Evolutionary conservation across 768 basidiomycete genomes (phyloP).

Genomic region (Leucocoprinus birnbaumii): DNA sequence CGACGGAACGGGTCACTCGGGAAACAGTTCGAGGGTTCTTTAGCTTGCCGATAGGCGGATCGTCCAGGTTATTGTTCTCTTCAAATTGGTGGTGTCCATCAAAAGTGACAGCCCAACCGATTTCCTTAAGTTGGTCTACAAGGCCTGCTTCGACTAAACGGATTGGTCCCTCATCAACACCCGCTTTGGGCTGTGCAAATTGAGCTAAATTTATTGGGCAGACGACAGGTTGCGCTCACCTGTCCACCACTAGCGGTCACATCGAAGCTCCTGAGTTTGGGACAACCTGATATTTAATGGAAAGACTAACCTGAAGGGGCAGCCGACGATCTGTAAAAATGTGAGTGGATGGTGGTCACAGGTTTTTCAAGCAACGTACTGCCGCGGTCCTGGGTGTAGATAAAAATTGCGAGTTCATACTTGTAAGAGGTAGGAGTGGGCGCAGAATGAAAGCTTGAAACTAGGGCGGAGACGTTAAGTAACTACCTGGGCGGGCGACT

Average conservation of each 20-base stretch:
- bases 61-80: constrained; percentile 56
- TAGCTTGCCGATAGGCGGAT: constrained; percentile 84
- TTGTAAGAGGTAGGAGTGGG: constrained; percentile 17
- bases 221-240: constrained; percentile 31
- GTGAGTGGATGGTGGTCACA: constrained; percentile 11
- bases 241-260: constrained; percentile 54
- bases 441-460: constrained; percentile 20
- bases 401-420: constrained; percentile 40
- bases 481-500: neutral
- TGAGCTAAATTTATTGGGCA: constrained; percentile 11
- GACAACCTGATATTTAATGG: constrained; percentile 2
- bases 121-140: constrained; percentile 63
- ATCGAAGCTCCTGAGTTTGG: constrained; percentile 12
- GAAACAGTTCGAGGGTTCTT: constrained; percentile 91
- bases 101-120: constrained; percentile 90
- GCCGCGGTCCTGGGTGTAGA: constrained; percentile 71
- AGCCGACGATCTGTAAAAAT: constrained; percentile 77
- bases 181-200: constrained; percentile 56
- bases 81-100: constrained; percentile 90
- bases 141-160: constrained; percentile 88
- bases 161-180: constrained; percentile 88
- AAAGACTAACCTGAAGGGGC: constrained; percentile 84
- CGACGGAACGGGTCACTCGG: constrained; percentile 75
- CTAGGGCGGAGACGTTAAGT: neutral
- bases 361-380: constrained; percentile 44